Evolutionary conservation across 2,329 filamentous ascomycete species (phyloP).

Genomic region (Bipolaris oryzae): DNA sequence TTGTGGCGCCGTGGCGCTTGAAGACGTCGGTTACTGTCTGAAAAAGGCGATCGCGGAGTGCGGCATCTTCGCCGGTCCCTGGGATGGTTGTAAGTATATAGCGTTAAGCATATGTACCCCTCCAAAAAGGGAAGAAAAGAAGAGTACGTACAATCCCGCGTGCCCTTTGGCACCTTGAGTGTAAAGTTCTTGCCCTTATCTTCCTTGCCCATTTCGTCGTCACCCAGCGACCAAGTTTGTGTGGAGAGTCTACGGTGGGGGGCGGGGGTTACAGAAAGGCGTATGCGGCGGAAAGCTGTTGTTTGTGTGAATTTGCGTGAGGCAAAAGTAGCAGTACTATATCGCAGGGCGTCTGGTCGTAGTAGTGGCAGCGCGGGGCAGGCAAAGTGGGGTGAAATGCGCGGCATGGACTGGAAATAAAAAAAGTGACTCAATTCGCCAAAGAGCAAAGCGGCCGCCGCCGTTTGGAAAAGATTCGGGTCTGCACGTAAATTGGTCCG

Average conservation of each 20-base stretch:
- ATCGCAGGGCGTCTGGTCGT: constrained; percentile 28
- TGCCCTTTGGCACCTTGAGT: constrained; percentile 90
- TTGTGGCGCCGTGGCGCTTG: constrained; percentile 48
- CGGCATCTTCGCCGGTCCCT: constrained; percentile 44
- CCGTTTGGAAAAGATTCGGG: constrained; percentile 14
- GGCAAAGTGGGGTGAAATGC: constrained; percentile 39
- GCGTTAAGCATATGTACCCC: background rate
- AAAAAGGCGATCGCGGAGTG: constrained; percentile 46
- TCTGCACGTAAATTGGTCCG: constrained; percentile 17
- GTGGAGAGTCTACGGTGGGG: constrained; percentile 26
- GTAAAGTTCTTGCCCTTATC: constrained; percentile 59
- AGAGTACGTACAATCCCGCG: constrained; percentile 76
- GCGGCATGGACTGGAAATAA: constrained; percentile 38
- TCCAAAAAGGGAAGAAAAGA: background rate
- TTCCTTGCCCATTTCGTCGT: constrained; percentile 55
- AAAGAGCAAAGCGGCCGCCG: constrained; percentile 28
- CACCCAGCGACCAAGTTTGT: constrained; percentile 21
- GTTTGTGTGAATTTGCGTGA: constrained; percentile 21
- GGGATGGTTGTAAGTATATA: constrained; percentile 18
- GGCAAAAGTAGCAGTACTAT: constrained; percentile 25
- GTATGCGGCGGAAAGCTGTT: constrained; percentile 12
- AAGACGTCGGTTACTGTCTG: constrained; percentile 44
- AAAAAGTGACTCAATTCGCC: constrained; percentile 34
- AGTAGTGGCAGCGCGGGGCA: constrained; percentile 39
- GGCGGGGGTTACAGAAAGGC: constrained; percentile 1